phyloP scores from a whole-genome alignment of 257 asterid genomes.

The Buddleja alternifolia region DNA sequence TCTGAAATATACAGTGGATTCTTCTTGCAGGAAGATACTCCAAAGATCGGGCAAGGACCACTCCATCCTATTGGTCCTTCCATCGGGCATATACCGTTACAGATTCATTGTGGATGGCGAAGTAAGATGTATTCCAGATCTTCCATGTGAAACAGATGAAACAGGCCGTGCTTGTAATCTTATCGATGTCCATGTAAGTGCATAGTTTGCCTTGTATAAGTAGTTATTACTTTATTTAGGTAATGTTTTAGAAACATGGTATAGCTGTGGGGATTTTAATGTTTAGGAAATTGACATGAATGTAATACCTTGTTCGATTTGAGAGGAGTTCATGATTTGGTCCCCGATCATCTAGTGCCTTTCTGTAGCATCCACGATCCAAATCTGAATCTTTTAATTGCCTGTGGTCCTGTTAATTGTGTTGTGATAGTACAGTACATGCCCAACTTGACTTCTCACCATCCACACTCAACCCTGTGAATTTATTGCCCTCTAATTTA shows the following conservation, averaged over 20 bases:
- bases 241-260: constrained; percentile 8
- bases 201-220: constrained; percentile 23
- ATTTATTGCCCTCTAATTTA: neutral
- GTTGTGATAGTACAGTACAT: no score
- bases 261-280: no score
- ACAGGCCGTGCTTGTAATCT: constrained; percentile 64
- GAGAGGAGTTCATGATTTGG: neutral
- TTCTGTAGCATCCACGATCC: neutral
- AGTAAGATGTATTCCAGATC: constrained; percentile 68
- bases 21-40: constrained; percentile 65
- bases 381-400: neutral
- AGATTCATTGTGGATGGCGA: constrained; percentile 84
- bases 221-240: neutral
- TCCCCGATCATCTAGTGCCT: neutral
- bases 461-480: neutral
- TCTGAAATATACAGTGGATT: constrained; percentile 12
- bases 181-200: constrained; percentile 84
- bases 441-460: neutral
- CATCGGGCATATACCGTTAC: constrained; percentile 77
- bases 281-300: no score
- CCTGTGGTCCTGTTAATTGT: neutral
- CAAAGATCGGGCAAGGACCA: constrained; percentile 92
- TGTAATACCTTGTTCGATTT: neutral
- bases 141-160: constrained; percentile 75
- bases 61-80: constrained; percentile 77